Evolutionary conservation across 306 rosid species (phyloP).

Genomic region (Cucurbita argyrosperma): DNA sequence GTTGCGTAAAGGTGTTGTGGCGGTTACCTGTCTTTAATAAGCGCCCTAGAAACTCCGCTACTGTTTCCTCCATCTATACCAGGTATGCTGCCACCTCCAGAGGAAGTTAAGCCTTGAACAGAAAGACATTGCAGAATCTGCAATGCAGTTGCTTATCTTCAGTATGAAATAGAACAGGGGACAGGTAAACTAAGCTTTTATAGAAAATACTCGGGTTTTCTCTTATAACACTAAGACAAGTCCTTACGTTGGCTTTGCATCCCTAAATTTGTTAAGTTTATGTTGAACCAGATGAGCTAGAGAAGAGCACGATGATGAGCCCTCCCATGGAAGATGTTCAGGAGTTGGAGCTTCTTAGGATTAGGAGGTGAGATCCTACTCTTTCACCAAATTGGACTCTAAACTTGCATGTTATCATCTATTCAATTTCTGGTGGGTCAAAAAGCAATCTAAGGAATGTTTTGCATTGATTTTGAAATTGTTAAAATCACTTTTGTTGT

Average conservation of each 20-base stretch:
- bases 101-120: slow-evolving; percentile 72
- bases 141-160: not conserved
- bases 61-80: slow-evolving; percentile 62
- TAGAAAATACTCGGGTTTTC: not conserved
- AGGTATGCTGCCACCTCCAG: slow-evolving; percentile 52
- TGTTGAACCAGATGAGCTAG: too few species aligned
- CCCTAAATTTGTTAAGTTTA: too few species aligned
- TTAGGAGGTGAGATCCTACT: too few species aligned
- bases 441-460: too few species aligned
- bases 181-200: not conserved
- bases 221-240: not conserved
- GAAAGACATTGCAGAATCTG: slow-evolving; percentile 86
- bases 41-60: slow-evolving; percentile 91
- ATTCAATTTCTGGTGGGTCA: too few species aligned
- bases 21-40: slow-evolving; percentile 69
- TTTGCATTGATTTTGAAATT: too few species aligned
- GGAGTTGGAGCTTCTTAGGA: too few species aligned
- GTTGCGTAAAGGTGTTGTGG: not conserved
- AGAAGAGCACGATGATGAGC: too few species aligned
- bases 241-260: not conserved
- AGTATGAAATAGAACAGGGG: not conserved
- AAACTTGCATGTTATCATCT: too few species aligned
- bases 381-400: too few species aligned
- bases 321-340: too few species aligned
- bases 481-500: too few species aligned